Conservation (phyloP, 1,139 yeast species). For the Pichia sp. region DNA sequence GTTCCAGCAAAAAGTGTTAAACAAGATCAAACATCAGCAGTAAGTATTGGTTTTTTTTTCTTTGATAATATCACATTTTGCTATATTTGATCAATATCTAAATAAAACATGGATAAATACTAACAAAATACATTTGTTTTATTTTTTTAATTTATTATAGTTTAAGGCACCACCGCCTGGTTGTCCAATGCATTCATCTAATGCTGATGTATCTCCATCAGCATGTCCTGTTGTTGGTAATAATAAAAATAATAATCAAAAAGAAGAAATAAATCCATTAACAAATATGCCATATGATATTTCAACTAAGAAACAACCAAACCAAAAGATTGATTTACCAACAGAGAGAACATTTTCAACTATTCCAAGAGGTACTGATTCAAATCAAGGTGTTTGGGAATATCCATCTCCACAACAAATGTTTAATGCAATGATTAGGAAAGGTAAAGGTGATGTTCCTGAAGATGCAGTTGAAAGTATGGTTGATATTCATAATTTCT, state of each 20-base stretch:
- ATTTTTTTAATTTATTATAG: too few species aligned
- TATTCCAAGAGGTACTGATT: slow-evolving; percentile 77
- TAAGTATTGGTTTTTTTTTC: not conserved
- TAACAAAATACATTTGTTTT: not conserved
- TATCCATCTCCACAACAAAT: slow-evolving; percentile 99
- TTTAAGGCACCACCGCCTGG: slow-evolving; percentile 12
- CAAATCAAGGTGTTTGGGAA: slow-evolving; percentile 80
- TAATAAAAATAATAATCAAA: slow-evolving; percentile 9
- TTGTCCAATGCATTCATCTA: slow-evolving; percentile 16
- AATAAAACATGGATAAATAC: not conserved
- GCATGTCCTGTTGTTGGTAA: slow-evolving; percentile 30
- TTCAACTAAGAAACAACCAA: slow-evolving; percentile 65
- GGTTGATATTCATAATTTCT: slow-evolving; percentile 95
- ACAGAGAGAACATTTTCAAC: slow-evolving; percentile 78
- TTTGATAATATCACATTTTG: too few species aligned
- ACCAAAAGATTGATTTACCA: slow-evolving; percentile 72
- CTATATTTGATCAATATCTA: too few species aligned
- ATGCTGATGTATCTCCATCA: slow-evolving; percentile 18
- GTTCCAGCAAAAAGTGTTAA: not conserved
- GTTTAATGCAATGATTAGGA: slow-evolving; percentile 94
- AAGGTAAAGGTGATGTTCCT: slow-evolving; percentile 83
- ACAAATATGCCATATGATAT: slow-evolving; percentile 84
- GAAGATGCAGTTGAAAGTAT: slow-evolving; percentile 95
- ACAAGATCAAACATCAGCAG: not conserved
- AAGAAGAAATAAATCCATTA: slow-evolving; percentile 55